Conservation (phyloP, 371 early-diverging fungal species). For the Mortierella polycephala region DNA sequence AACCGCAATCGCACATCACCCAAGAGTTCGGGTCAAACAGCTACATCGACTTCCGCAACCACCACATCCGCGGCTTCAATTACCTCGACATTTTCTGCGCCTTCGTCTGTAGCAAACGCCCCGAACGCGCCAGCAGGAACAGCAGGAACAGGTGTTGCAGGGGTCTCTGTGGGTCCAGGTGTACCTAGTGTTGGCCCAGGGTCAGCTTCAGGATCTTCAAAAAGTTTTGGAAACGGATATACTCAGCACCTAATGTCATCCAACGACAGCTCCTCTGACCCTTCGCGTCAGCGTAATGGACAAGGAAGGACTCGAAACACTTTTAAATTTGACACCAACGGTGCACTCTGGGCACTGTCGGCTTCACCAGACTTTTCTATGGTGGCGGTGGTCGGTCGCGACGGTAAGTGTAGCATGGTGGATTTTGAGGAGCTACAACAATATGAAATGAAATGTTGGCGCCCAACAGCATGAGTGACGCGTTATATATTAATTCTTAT, state of each 20-base stretch:
- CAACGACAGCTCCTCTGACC: not conserved
- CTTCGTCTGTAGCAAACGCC: too few relatives aligned
- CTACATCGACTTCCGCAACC: not conserved
- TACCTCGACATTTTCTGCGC: too few relatives aligned
- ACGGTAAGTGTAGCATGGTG: conserved; percentile 59
- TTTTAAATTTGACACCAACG: conserved; percentile 57
- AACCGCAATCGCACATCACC: conserved; percentile 36
- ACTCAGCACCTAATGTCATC: not conserved
- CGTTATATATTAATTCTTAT: not conserved
- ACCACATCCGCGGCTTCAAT: not conserved
- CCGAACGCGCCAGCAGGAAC: too few relatives aligned
- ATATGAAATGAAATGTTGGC: too few relatives aligned
- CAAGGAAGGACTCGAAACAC: conserved; percentile 1
- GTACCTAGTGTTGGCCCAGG: not conserved
- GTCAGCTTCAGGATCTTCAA: not conserved
- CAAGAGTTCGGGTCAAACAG: conserved; percentile 16
- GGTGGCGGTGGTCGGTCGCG: conserved; percentile 80
- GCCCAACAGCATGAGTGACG: too few relatives aligned
- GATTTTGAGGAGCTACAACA: not conserved
- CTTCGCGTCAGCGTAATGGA: not conserved
- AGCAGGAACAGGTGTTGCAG: conserved; percentile 4
- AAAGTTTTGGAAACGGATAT: conserved; percentile 7
- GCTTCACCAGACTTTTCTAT: conserved; percentile 71
- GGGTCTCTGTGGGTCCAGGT: conserved; percentile 4
- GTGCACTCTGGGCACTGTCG: conserved; percentile 71